Conservation (phyloP, 768 basidiomycete species). For the Saitozyma sp. region DNA sequence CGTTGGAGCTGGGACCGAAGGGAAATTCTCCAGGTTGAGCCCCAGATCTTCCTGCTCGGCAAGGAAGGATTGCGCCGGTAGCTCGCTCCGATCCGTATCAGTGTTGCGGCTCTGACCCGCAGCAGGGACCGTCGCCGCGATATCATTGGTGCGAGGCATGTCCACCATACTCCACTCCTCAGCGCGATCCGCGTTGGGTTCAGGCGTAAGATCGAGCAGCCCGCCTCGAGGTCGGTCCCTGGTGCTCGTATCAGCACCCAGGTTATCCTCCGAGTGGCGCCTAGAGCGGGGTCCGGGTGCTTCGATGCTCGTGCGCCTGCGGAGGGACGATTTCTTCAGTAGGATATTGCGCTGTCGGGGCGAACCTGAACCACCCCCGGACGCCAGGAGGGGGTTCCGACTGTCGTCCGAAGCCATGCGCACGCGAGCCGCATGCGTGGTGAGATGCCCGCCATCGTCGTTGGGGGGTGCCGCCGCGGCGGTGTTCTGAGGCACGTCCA, state of each 20-base stretch:
- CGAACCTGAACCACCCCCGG: neutral
- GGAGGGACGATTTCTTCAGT: conserved; percentile 12
- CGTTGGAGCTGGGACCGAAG: neutral
- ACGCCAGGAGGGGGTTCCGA: neutral
- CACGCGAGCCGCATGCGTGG: neutral
- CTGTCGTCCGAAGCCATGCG: neutral
- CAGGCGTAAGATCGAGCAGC: neutral
- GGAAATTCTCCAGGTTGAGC: neutral
- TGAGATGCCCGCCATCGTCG: neutral
- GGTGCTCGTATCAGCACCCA: neutral
- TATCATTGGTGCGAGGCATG: neutral
- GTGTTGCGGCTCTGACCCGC: neutral
- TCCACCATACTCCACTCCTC: conserved; percentile 11
- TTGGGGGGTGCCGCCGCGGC: neutral
- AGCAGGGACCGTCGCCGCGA: no score
- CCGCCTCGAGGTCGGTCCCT: conserved; percentile 5
- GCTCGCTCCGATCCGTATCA: conserved; percentile 1
- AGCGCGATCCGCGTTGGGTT: neutral
- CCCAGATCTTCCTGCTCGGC: no score
- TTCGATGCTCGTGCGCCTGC: neutral
- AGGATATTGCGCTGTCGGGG: conserved; percentile 17
- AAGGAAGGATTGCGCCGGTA: neutral
- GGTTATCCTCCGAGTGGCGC: neutral
- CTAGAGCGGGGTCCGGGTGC: neutral
- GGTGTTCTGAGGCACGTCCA: neutral